These are phyloP conservation scores for Coniosporium apollinis DNA, from an alignment of 495 filamentous ascomycete genomes.

Conservation along the genomic window DNA sequence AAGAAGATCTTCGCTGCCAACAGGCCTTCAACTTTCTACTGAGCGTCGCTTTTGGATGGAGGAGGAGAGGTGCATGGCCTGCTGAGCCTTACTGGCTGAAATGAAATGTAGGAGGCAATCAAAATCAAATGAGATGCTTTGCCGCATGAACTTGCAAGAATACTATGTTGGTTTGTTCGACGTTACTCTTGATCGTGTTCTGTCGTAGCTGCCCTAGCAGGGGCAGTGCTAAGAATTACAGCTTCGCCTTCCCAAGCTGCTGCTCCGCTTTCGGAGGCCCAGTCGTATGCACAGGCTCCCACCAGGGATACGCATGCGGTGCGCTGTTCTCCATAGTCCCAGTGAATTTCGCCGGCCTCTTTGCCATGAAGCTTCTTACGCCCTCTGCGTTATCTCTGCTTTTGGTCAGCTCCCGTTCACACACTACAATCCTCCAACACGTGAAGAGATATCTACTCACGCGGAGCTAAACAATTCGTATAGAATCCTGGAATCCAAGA, in stretches of 20 bases:
- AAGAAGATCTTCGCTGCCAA: slow-evolving; percentile 83
- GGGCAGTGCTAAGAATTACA: too few species aligned
- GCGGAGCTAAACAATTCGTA: slow-evolving; percentile 32
- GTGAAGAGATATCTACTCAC: slow-evolving; percentile 16
- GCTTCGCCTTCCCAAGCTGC: slow-evolving; percentile 11
- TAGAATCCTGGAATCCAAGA: slow-evolving; percentile 40
- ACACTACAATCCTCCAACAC: background rate
- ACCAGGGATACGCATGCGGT: slow-evolving; percentile 33
- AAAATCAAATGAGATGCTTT: too few species aligned
- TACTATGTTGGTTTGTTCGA: too few species aligned
- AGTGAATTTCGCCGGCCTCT: slow-evolving; percentile 33
- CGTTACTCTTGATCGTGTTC: too few species aligned
- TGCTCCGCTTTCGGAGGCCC: slow-evolving; percentile 13
- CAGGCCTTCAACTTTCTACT: slow-evolving; percentile 75
- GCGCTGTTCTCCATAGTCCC: slow-evolving; percentile 31
- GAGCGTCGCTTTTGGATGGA: background rate
- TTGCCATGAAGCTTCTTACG: slow-evolving; percentile 22
- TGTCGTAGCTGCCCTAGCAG: too few species aligned
- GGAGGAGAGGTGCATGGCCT: background rate
- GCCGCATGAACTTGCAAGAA: too few species aligned
- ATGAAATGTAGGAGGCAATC: too few species aligned
- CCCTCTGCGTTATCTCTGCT: slow-evolving; percentile 25
- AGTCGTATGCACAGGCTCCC: slow-evolving; percentile 20
- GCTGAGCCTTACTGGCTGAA: too few species aligned
- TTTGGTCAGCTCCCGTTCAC: background rate